These are phyloP conservation scores for Sphagnum fallax DNA, from an alignment of 228 moss, liverwort and hornwort species.

Conservation along the genomic window DNA sequence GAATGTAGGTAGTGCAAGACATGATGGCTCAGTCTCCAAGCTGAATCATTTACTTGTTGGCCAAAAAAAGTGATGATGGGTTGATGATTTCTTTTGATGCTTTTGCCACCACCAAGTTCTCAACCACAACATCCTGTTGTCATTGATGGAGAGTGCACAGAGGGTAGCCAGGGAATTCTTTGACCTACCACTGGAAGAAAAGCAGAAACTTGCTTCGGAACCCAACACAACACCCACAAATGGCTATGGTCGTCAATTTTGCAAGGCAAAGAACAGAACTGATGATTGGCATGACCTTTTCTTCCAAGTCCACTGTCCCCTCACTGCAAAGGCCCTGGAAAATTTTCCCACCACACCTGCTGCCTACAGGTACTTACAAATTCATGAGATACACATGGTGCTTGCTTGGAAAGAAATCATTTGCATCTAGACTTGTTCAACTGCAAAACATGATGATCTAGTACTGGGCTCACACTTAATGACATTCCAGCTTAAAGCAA, in stretches of 20 bases:
- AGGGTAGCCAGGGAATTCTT: slow-evolving; percentile 27
- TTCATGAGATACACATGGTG: too few species aligned
- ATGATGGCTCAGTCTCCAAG: too few species aligned
- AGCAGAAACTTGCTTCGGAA: slow-evolving; percentile 21
- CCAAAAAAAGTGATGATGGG: too few species aligned
- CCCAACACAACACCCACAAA: slow-evolving; percentile 7
- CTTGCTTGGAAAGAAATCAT: too few species aligned
- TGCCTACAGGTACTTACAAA: slow-evolving; percentile 18
- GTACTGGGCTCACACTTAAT: too few species aligned
- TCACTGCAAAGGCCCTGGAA: slow-evolving; percentile 9
- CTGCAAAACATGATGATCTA: too few species aligned
- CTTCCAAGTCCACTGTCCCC: slow-evolving; percentile 17
- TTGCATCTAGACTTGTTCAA: too few species aligned
- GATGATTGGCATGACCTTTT: slow-evolving; percentile 35
- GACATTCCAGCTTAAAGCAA: too few species aligned
- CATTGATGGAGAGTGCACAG: slow-evolving; percentile 7
- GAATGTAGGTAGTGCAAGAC: too few species aligned
- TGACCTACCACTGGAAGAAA: slow-evolving; percentile 11
- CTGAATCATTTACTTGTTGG: too few species aligned
- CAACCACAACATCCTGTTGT: slow-evolving; percentile 12
- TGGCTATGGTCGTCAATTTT: slow-evolving; percentile 43
- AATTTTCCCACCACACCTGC: slow-evolving; percentile 26
- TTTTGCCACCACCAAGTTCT: background rate
- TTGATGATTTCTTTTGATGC: too few species aligned
- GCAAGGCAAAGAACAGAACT: slow-evolving; percentile 6